A percentile compares a stretch with the other conserved stretches of the same genome.
phyloP scores from a whole-genome alignment of 768 basidiomycete species.

The Auricularia sp. region DNA sequence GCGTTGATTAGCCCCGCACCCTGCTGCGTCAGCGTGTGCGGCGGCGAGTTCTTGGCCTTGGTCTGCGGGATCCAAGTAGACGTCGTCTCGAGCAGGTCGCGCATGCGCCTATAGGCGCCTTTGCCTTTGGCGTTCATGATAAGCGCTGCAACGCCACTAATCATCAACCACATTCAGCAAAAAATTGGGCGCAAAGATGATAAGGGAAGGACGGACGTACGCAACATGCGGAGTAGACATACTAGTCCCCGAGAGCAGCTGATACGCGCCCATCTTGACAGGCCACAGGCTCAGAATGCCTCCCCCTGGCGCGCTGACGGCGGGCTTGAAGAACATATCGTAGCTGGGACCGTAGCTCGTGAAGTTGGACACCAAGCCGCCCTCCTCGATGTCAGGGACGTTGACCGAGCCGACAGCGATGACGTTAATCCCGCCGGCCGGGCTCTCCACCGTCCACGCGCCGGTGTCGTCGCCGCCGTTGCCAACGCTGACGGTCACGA shows the following conservation, averaged over 20 bases:
- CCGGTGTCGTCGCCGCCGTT: conserved; percentile 1
- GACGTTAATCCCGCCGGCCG: conserved; percentile 1
- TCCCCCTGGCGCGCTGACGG: conserved; percentile 12
- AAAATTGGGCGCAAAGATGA: too few species aligned
- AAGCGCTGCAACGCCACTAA: conserved; percentile 2
- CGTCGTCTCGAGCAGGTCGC: conserved; percentile 1
- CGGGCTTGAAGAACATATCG: conserved; percentile 15
- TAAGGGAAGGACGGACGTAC: too few species aligned
- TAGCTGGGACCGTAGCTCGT: conserved; percentile 26
- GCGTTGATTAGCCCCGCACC: conserved; percentile 4
- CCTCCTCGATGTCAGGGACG: conserved; percentile 15
- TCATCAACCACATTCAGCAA: too few species aligned
- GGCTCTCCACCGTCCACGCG: conserved; percentile 1
- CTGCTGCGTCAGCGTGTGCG: background rate
- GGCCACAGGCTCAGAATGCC: conserved; percentile 13
- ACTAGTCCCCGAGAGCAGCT: conserved; percentile 9
- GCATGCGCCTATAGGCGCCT: conserved; percentile 3
- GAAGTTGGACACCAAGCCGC: conserved; percentile 18
- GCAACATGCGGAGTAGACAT: conserved; percentile 10
- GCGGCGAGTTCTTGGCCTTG: background rate
- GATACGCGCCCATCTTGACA: conserved; percentile 3
- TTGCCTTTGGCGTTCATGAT: conserved; percentile 5
- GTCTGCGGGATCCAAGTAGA: background rate
- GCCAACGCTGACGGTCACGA: conserved; percentile 3
- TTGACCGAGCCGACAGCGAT: conserved; percentile 9